These are phyloP conservation scores for Eleusine indica DNA, from an alignment of 176 grass and related monocot species.

Conservation along the genomic window DNA sequence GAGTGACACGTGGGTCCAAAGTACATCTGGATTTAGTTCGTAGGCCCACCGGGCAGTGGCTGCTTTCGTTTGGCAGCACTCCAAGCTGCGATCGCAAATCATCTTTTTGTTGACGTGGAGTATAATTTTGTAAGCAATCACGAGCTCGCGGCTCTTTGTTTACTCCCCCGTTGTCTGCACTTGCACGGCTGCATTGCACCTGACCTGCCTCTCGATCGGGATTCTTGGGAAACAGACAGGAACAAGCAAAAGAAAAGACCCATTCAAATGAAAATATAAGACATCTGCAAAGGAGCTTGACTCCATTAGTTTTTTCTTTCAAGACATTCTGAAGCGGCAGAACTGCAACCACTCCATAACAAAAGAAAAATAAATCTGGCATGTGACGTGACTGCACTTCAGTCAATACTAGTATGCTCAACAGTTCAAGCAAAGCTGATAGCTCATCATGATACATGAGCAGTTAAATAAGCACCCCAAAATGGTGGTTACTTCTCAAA, in stretches of 20 bases:
- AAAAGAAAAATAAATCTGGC: not conserved
- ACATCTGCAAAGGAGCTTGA: not conserved
- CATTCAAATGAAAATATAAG: not conserved
- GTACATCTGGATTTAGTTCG: not conserved
- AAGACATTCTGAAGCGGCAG: not conserved
- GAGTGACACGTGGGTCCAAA: not conserved
- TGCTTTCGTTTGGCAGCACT: not conserved
- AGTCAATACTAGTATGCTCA: conserved; percentile 33
- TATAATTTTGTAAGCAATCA: conserved; percentile 37
- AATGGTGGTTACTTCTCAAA: conserved; percentile 23
- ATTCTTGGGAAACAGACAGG: conserved; percentile 36
- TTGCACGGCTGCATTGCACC: conserved; percentile 22
- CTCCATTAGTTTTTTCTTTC: not conserved
- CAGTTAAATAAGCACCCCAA: conserved; percentile 3
- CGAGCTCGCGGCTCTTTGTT: not conserved
- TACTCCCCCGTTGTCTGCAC: conserved; percentile 9
- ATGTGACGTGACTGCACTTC: not conserved
- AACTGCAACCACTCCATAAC: not conserved
- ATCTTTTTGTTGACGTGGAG: conserved; percentile 32
- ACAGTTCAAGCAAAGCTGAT: conserved; percentile 35
- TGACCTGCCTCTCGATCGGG: not conserved
- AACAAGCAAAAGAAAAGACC: conserved; percentile 19
- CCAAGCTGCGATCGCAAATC: conserved; percentile 12
- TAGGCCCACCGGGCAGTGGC: not conserved
- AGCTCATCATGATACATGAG: not conserved